Conservation (phyloP, 2,329 filamentous ascomycete genomes). For the Rutstroemia sp. region DNA sequence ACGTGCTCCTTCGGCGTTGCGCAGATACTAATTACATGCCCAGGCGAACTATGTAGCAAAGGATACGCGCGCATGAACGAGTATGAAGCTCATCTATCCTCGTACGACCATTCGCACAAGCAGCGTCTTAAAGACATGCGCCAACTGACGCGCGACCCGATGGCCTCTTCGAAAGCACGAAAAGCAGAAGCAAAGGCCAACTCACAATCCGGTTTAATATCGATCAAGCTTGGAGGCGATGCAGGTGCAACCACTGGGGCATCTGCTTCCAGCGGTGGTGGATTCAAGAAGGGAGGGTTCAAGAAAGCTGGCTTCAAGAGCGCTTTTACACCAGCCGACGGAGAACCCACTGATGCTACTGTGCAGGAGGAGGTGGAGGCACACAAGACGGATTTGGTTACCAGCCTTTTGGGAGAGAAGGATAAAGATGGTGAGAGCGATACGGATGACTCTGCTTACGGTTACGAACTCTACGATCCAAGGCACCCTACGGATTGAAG, state of each 20-base stretch:
- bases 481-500: constrained; percentile 51
- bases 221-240: constrained; percentile 51
- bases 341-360: constrained; percentile 36
- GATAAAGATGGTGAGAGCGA: constrained; percentile 53
- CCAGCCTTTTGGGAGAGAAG: constrained; percentile 4
- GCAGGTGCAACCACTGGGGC: constrained; percentile 18
- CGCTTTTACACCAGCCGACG: constrained; percentile 53
- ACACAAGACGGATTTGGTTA: constrained; percentile 17
- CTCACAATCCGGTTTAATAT: constrained; percentile 50
- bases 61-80: constrained; percentile 94
- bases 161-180: constrained; percentile 55
- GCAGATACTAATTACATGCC: not conserved
- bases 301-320: constrained; percentile 82
- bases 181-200: constrained; percentile 65
- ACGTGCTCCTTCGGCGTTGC: not conserved
- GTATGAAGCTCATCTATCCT: constrained; percentile 88
- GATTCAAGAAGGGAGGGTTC: constrained; percentile 63
- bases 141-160: constrained; percentile 68
- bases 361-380: constrained; percentile 29
- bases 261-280: constrained; percentile 28
- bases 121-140: constrained; percentile 86
- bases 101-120: constrained; percentile 93
- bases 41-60: constrained; percentile 76
- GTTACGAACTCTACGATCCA: constrained; percentile 60
- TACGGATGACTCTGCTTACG: constrained; percentile 29